A percentile compares a stretch with the other conserved stretches of the same genome.
Evolutionary conservation across 1,284 basidiomycete species (phyloP).

Genomic region (Ceratobasidium sp.): DNA sequence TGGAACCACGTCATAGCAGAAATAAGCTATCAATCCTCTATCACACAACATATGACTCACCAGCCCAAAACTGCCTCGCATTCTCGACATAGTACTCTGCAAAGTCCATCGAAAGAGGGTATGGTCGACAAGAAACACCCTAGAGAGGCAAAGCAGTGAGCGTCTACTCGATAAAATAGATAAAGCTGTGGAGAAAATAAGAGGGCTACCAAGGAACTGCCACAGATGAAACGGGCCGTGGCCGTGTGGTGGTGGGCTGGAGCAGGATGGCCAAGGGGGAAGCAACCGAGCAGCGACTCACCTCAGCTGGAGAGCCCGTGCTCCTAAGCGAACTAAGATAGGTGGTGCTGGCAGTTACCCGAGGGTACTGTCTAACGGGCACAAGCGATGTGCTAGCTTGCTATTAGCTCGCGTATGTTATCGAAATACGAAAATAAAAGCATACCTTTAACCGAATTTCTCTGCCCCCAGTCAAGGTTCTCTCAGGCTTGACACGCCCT

Average conservation of each 20-base stretch:
- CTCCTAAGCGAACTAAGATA: not conserved
- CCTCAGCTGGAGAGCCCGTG: constrained; percentile 8
- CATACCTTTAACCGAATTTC: too few relatives aligned
- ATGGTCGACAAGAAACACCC: not conserved
- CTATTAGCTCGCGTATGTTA: too few relatives aligned
- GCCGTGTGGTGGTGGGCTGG: not conserved
- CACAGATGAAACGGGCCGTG: not conserved
- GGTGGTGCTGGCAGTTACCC: not conserved
- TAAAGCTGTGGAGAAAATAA: not conserved
- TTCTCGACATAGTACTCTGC: constrained; percentile 76
- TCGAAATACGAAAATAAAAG: too few relatives aligned
- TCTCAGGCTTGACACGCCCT: too few relatives aligned
- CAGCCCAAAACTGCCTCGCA: constrained; percentile 88
- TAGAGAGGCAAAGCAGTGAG: not conserved
- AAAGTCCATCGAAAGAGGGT: constrained; percentile 29
- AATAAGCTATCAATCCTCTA: constrained; percentile 18
- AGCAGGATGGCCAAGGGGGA: not conserved
- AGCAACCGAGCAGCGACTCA: constrained; percentile 14
- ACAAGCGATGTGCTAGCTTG: too few relatives aligned
- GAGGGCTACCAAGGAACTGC: not conserved
- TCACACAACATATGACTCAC: constrained; percentile 61
- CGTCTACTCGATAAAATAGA: not conserved
- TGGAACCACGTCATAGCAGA: constrained; percentile 55
- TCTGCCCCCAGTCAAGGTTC: too few relatives aligned
- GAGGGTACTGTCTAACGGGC: too few relatives aligned